phyloP scores from a whole-genome alignment of 352 stramenopile species.

The Phytophthora cactorum region DNA sequence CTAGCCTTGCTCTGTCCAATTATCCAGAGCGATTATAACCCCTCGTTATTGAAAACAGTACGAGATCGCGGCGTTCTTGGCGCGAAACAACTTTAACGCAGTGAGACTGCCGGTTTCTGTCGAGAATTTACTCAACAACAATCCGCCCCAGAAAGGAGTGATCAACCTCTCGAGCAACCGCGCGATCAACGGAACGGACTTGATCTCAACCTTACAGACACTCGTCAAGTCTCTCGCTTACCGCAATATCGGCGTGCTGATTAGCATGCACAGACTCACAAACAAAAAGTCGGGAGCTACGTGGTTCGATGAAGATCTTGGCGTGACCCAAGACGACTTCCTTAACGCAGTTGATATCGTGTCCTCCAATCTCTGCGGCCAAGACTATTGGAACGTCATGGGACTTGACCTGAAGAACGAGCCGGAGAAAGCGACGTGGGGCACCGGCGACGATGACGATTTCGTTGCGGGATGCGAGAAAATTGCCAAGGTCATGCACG shows the following conservation, averaged over 20 bases:
- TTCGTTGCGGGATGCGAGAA: slow-evolving; percentile 72
- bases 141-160: slow-evolving; percentile 54
- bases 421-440: slow-evolving; percentile 70
- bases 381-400: slow-evolving; percentile 85
- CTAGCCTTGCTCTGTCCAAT: background rate
- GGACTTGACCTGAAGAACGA: slow-evolving; percentile 87
- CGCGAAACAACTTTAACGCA: slow-evolving; percentile 87
- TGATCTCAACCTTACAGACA: slow-evolving; percentile 75
- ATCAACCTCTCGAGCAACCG: slow-evolving; percentile 78
- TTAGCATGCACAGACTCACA: slow-evolving; percentile 77
- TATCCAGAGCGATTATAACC: background rate
- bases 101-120: slow-evolving; percentile 73
- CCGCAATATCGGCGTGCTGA: slow-evolving; percentile 75
- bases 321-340: slow-evolving; percentile 65
- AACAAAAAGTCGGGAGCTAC: slow-evolving; percentile 61
- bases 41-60: slow-evolving; percentile 44
- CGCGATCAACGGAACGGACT: slow-evolving; percentile 72
- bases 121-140: slow-evolving; percentile 77
- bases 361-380: slow-evolving; percentile 61
- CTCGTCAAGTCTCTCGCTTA: slow-evolving; percentile 73
- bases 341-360: slow-evolving; percentile 61
- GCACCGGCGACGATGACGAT: slow-evolving; percentile 65
- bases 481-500: slow-evolving; percentile 81
- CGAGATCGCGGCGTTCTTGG: slow-evolving; percentile 76
- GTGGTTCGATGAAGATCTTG: slow-evolving; percentile 63